Percentiles rank a stretch among this genome's conserved stretches.
Evolutionary conservation across 345 rosid genomes (phyloP).

Genomic region (Acer campestre): DNA sequence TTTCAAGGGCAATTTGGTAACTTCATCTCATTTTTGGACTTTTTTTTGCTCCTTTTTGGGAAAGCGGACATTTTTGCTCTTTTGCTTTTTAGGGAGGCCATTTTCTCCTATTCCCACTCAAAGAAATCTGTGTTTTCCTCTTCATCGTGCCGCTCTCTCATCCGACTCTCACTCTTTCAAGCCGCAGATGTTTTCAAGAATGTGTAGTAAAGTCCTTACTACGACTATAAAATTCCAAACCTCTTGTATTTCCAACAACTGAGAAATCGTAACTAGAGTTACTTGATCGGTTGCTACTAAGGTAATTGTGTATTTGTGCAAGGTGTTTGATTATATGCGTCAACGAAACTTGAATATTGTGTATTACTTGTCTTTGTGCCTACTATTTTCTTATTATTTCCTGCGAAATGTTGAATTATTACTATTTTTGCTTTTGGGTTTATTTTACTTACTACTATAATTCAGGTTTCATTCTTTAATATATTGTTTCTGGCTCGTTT

Average conservation of each 20-base stretch:
- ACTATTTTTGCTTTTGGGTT: neutral
- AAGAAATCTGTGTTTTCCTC: too few species aligned
- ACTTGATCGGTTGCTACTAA: neutral
- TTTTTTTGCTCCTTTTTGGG: too few species aligned
- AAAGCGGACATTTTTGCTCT: too few species aligned
- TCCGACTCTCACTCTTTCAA: too few species aligned
- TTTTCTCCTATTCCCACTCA: too few species aligned
- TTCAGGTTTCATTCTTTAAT: neutral
- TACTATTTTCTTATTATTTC: neutral
- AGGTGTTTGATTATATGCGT: conserved; percentile 1
- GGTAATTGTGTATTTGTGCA: neutral
- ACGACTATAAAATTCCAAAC: neutral
- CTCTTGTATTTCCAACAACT: too few species aligned
- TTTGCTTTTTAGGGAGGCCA: too few species aligned
- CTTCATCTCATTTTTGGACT: too few species aligned
- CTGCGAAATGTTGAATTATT: neutral
- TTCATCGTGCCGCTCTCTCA: too few species aligned
- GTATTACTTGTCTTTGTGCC: neutral
- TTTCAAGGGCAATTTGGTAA: too few species aligned
- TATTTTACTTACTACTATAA: neutral
- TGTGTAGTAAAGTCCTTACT: neutral
- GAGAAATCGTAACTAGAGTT: too few species aligned
- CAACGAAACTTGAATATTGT: conserved; percentile 2
- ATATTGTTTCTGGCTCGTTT: neutral
- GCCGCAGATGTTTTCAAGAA: neutral